Evolutionary conservation across 768 basidiomycete genomes (phyloP), one percentile per base, ranked within the genome.

Genomic region (Guyanaporus albipodus): DNA sequence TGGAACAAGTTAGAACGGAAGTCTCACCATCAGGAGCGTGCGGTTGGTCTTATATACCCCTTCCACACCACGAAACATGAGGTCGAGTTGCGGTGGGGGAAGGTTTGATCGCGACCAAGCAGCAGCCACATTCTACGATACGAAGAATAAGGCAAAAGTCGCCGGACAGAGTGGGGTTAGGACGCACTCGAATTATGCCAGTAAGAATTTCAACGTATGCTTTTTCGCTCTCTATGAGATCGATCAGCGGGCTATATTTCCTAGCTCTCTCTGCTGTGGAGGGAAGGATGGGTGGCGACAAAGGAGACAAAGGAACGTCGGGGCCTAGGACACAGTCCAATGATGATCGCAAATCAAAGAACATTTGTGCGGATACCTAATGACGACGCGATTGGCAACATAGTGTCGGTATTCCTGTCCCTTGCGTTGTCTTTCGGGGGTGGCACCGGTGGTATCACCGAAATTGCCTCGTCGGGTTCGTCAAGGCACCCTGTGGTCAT

Each of bases 21-120:
- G 24, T 42, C 56, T 45, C 50, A 94, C 93, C 38, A 76, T 72
- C 45, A 91, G 78, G 50, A 99, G 76, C 1, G 74, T 67, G 46
- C 92, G 82, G 70, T 93, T 97, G 18, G 91, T 87, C 66, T 91
- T 88, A 73, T 93, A 99, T 17, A 98, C 82, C 19, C 77, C 78
- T 67, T 99, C 96, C 42, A 98, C 82, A 55, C 85, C 84, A 53
- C 96, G 77, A 69, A 99, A 99, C 89, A 98, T 95, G 42, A 76
- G 68, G 67, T 99, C 96, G 24, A 99, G 76, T 54, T 90, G 86
- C 8, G 79, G 79, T 14, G 96, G 96, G 15, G 96, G 96, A 31
- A 99, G 83, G 66, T 97, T 97, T 32, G 83, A 79, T 33, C 92
- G 75, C 9, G 94, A 96, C 96, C 96, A 99, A 39, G 96, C 96